Evolutionary conservation across 179 eudicot genomes (phyloP), one percentile per base, ranked within the genome.

Genomic region (Beta macrorhiza): DNA sequence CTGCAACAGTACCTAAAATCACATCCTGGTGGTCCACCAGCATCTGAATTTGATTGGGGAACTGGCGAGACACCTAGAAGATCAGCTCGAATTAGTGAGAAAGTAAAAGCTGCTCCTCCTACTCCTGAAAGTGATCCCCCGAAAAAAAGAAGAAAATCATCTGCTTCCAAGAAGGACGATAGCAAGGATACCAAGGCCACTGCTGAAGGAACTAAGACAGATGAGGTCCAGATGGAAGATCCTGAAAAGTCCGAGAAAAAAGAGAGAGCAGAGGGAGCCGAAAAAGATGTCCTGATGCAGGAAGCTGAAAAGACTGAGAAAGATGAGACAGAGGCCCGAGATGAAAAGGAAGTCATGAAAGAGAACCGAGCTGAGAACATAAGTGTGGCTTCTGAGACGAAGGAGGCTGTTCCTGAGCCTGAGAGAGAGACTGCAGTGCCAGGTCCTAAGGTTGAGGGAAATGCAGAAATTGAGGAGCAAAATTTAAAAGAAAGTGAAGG

Each of bases 21-120:
- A 37, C 92, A 95, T 74, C 92, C 96, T 75, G 97, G 97, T 45
- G 90, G 93, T 45, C 97, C 98, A 20, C 78, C 91, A 51, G 65
- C 83, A 45, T 86, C 95, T 2, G 98, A 95, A 61, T 95, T 95
- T 78, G 97, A 95, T 83, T 95, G 98, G 98, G 90, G 98, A 75
- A 92, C 92, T 16, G 97, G 97, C 67, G 97, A 93, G 83, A 91
- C 93, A 37, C 98, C 93, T 70, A 85, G 98, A 85, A 88, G 98
- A 84, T 95, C 98, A 15, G 83, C 93, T 63, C 89, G 98, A 79
- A 92, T 95, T 76, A 91, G 91, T 58, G 91, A 86, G 90, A 95
- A 92, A 82, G 91, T 75, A 44, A 95, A 90, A 87, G 78, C 89
- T 32, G 61, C 87, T 76, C 89, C 93, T 7, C 81, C 91, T 1